A percentile compares a stretch with the other conserved stretches of the same genome.
Evolutionary conservation across 208 protist species (phyloP).

Genomic region (Trypanosoma lewisi): DNA sequence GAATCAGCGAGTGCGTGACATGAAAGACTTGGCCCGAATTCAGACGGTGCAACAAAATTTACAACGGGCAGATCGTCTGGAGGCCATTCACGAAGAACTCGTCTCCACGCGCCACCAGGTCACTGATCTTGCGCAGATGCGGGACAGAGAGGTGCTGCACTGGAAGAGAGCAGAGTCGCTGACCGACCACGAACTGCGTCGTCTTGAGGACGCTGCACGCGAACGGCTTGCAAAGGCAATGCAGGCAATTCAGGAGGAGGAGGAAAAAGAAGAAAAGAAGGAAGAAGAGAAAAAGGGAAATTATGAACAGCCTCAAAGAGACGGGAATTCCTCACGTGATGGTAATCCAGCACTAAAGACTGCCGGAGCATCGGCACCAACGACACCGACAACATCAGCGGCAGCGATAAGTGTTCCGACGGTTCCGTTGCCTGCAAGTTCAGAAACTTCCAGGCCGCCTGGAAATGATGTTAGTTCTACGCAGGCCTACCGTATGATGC

Average conservation of each 20-base stretch:
- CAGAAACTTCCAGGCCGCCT: not conserved
- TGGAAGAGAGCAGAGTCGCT: conserved; percentile 51
- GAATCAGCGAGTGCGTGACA: conserved; percentile 40
- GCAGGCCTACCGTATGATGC: conserved; percentile 15
- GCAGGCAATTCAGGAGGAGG: conserved; percentile 21
- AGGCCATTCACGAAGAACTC: conserved; percentile 40
- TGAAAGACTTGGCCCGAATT: conserved; percentile 42
- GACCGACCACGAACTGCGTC: conserved; percentile 49
- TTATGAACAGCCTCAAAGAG: not conserved
- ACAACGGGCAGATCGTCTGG: conserved; percentile 37
- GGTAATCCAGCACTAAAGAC: no score
- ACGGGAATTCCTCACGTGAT: not conserved
- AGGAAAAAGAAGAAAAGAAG: no score
- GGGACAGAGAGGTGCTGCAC: conserved; percentile 48
- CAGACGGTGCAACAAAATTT: conserved; percentile 32
- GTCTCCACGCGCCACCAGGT: conserved; percentile 31
- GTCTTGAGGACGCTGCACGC: conserved; percentile 48
- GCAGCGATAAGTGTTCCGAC: not conserved
- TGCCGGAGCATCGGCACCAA: not conserved
- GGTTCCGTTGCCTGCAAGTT: not conserved
- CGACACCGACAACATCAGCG: not conserved
- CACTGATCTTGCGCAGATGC: conserved; percentile 40
- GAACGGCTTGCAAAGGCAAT: conserved; percentile 42
- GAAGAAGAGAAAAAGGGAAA: conserved; percentile 11
- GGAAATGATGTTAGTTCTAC: not conserved